phyloP scores from a whole-genome alignment of 441 rosid genomes.

The Adansonia gregorii region DNA sequence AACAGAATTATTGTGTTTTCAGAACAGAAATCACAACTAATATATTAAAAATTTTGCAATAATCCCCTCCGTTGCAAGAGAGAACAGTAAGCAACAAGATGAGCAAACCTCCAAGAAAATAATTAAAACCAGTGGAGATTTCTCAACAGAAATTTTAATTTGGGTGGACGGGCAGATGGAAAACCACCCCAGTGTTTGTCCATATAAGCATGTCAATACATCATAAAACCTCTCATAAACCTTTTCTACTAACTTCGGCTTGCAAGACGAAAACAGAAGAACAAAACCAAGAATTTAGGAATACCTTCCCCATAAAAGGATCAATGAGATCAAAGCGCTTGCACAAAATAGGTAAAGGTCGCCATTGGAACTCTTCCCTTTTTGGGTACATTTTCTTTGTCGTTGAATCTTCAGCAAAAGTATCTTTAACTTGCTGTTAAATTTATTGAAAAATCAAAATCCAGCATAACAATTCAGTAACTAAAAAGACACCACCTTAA shows the following conservation, averaged over 20 bases:
- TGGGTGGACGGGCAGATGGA: constrained; percentile 5
- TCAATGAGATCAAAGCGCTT: constrained; percentile 96
- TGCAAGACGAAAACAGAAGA: constrained; percentile 7
- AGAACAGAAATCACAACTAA: constrained; percentile 27
- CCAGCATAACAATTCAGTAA: constrained; percentile 26
- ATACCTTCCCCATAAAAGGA: constrained; percentile 96
- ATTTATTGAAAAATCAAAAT: constrained; percentile 21
- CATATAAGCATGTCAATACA: background rate
- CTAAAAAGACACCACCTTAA: constrained; percentile 24
- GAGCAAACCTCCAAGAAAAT: background rate
- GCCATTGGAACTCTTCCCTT: constrained; percentile 96
- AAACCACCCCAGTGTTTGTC: constrained; percentile 1
- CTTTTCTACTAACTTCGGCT: background rate
- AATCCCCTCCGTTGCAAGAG: background rate
- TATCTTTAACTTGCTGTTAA: constrained; percentile 59
- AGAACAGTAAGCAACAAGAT: background rate
- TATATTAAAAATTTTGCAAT: background rate
- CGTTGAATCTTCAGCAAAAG: constrained; percentile 52
- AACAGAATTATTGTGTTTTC: constrained; percentile 26
- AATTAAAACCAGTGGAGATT: background rate
- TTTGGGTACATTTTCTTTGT: constrained; percentile 59
- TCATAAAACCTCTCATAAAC: constrained; percentile 14
- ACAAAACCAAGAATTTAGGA: constrained; percentile 16
- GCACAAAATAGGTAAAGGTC: constrained; percentile 86
- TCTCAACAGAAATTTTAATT: background rate